Evolutionary conservation across 1,139 yeast species (phyloP), one percentile per base, ranked within the genome.

Genomic region (Candida sp.): DNA sequence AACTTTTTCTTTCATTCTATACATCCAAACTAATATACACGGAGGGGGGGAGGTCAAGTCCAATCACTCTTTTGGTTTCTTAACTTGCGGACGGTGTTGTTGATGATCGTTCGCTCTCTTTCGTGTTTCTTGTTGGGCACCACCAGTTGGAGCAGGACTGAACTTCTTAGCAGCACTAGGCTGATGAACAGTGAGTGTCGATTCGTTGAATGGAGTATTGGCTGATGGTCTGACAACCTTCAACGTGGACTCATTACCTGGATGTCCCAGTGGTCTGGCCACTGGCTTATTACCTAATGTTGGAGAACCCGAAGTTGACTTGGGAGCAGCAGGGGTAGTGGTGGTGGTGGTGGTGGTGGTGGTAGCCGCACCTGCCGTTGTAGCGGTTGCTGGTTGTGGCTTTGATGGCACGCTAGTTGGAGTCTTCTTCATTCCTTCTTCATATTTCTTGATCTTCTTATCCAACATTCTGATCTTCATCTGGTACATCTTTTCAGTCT

Each of bases 401-500:
- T 11, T 42, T 35, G 35, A 1, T 30, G 38, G 37, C 5, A 38
- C 31, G 4, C 22, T 38, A 4, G 42, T 4, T 11, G 42, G 42
- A 25, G 42, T 26, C 11, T 38, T 38, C 17, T 44, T 38, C 42
- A 33, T 45, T 28, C 44, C 49, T 22, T 50, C 42, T 40, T 72
- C 77, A 30, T 70, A 60, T 42, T 68, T 69, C 42, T 76, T 80
- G 37, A 74, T 63, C 59, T 73, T 77, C 56, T 78, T 70, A 58
- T 69, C 77, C 62, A 77, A 69, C 73, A 73, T 75, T 51, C 70
- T 72, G 57, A 77, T 64, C 56, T 73, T 75, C 53, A 76, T 64
- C 50, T 76, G 80, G 52, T 67, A 72, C 52, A 72, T 68, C 63
- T 77, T 77, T 49, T 74, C 77, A 30, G 72, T 69, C 48, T 69